Percentiles rank a stretch among this genome's conserved stretches.
These are phyloP conservation scores for Inosperma sp. DNA, from an alignment of 768 basidiomycete genomes.

Conservation along the genomic window DNA sequence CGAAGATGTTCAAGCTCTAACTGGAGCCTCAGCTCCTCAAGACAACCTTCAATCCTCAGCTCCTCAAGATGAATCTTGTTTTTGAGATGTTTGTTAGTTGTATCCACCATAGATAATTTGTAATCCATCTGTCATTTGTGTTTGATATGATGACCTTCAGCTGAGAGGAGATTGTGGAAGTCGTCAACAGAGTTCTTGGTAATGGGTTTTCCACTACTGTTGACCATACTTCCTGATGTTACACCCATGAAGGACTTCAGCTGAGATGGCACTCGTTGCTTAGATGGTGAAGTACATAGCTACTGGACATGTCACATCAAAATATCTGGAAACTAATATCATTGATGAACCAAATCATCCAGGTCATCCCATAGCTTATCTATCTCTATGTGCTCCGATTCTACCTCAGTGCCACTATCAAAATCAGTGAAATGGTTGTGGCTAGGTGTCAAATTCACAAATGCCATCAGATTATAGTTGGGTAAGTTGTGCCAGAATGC, in stretches of 20 bases:
- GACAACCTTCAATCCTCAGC: not conserved
- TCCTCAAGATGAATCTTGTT: constrained; percentile 5
- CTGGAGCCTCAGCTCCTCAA: constrained; percentile 11
- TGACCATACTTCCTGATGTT: not conserved
- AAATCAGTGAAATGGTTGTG: constrained; percentile 17
- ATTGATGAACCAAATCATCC: not conserved
- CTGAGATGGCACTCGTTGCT: no score
- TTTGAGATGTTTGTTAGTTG: constrained; percentile 11
- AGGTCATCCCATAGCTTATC: not conserved
- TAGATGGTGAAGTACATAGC: not conserved
- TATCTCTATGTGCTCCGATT: not conserved
- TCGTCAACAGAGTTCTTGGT: no score
- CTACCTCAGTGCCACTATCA: not conserved
- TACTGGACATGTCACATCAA: not conserved
- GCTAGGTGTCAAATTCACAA: constrained; percentile 18
- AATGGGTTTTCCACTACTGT: no score
- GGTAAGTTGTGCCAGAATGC: constrained; percentile 28
- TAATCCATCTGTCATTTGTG: constrained; percentile 8
- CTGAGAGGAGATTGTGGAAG: not conserved
- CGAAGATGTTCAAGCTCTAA: constrained; percentile 7
- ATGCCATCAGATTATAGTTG: constrained; percentile 26
- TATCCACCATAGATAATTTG: constrained; percentile 5
- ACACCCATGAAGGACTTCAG: not conserved
- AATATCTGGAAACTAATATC: not conserved
- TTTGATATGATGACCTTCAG: constrained; percentile 1